These are phyloP conservation scores for Panaeolus papilionaceus DNA, from an alignment of 768 basidiomycete genomes.

Conservation along the genomic window DNA sequence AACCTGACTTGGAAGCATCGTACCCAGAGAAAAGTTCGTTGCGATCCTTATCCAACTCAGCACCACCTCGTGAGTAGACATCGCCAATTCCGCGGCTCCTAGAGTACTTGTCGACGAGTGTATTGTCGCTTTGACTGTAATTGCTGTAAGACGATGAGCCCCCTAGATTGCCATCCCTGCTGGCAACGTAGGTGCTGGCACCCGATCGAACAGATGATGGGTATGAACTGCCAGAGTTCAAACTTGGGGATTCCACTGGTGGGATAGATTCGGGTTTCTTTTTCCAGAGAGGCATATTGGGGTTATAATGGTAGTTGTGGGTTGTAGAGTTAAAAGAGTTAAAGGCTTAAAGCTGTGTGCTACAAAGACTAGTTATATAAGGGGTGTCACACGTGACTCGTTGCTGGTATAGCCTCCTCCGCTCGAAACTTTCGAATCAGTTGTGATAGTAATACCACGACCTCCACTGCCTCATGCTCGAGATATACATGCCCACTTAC, in stretches of 20 bases:
- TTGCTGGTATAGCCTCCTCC: constrained; percentile 6
- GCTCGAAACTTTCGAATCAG: not conserved
- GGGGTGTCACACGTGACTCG: not conserved
- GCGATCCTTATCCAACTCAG: constrained; percentile 69
- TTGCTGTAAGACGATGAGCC: constrained; percentile 30
- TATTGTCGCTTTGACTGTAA: constrained; percentile 29
- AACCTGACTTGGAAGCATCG: constrained; percentile 61
- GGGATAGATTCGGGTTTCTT: constrained; percentile 76
- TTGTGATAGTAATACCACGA: not conserved
- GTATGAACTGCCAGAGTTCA: constrained; percentile 26
- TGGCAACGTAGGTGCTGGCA: constrained; percentile 69
- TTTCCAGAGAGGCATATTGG: constrained; percentile 70
- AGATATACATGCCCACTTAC: not conserved
- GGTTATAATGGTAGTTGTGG: constrained; percentile 28
- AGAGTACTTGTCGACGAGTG: constrained; percentile 51
- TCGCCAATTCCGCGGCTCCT: constrained; percentile 64
- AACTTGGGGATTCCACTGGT: constrained; percentile 53
- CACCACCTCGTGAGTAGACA: constrained; percentile 66
- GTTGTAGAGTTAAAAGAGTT: constrained; percentile 15
- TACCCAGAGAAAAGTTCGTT: constrained; percentile 80
- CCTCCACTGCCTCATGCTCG: not conserved
- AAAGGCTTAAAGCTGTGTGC: not conserved
- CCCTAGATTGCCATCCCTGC: constrained; percentile 66
- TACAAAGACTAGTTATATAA: not conserved
- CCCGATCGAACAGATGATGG: constrained; percentile 45